phyloP scores from a whole-genome alignment of 345 rosid genomes.

The Leavenworthia alabamica region DNA sequence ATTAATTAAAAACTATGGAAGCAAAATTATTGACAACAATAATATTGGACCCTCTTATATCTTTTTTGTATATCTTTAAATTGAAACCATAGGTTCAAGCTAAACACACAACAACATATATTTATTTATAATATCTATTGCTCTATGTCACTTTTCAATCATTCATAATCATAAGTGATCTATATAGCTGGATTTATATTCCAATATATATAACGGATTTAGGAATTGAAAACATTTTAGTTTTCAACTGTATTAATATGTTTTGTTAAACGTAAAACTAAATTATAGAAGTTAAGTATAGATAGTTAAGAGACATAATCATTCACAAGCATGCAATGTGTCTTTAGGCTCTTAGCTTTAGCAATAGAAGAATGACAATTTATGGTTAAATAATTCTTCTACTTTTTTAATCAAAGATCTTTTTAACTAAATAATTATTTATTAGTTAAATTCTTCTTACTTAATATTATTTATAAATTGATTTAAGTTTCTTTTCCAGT shows the following conservation, averaged over 20 bases:
- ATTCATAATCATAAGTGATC: constrained; percentile 21
- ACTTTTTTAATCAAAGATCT: neutral
- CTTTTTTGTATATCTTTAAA: constrained; percentile 47
- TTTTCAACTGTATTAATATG: neutral
- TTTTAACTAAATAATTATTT: neutral
- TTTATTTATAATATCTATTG: constrained; percentile 17
- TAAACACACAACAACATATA: constrained; percentile 34
- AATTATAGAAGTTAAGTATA: too few species aligned
- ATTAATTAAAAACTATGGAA: too few species aligned
- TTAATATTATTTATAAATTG: neutral
- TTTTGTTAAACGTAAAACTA: neutral
- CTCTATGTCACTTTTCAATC: constrained; percentile 22
- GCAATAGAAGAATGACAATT: neutral
- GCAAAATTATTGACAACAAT: constrained; percentile 28
- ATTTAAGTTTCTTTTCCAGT: neutral
- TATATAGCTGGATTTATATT: constrained; percentile 16
- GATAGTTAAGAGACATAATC: constrained; percentile 7
- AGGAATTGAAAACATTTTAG: neutral
- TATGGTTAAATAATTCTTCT: neutral
- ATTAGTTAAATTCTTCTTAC: neutral
- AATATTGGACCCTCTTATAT: constrained; percentile 34
- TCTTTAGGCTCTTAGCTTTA: constrained; percentile 9
- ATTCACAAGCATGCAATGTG: constrained; percentile 21
- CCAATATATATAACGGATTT: neutral
- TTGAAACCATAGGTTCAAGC: constrained; percentile 46